Evolutionary conservation across 2,329 filamentous ascomycete genomes (phyloP).

Genomic region (Dryadomyces quercus-mongolicae): DNA sequence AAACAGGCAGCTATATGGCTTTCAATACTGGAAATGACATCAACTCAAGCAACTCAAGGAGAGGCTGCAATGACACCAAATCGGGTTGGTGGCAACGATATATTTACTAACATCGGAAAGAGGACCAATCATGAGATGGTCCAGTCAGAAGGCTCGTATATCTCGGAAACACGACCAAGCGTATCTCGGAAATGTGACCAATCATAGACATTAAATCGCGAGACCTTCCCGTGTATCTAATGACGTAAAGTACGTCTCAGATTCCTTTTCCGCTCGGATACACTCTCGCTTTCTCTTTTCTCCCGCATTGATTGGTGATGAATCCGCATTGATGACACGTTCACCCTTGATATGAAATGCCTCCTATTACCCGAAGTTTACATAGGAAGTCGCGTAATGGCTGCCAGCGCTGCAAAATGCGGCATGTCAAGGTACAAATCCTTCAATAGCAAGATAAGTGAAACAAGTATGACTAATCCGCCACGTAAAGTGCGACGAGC

Average conservation of each 20-base stretch:
- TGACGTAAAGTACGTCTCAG: neutral
- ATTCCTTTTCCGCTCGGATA: neutral
- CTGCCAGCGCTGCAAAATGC: constrained; percentile 1
- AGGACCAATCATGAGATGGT: neutral
- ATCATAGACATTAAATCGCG: neutral
- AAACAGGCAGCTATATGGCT: too few species aligned
- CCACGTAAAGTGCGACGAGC: neutral
- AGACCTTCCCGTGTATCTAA: neutral
- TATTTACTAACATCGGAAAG: too few species aligned
- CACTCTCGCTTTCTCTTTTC: neutral
- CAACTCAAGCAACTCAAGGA: too few species aligned
- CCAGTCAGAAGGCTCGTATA: neutral
- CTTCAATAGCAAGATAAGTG: neutral
- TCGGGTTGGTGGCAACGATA: neutral
- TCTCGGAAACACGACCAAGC: neutral
- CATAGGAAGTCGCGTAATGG: neutral
- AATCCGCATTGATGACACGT: neutral
- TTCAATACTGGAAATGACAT: too few species aligned
- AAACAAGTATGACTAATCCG: neutral
- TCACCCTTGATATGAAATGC: neutral
- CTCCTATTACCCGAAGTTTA: neutral
- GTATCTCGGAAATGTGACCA: neutral
- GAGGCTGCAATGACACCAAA: too few species aligned
- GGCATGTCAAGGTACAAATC: neutral
- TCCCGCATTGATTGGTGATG: neutral